Evolutionary conservation across 768 basidiomycete genomes (phyloP).

Genomic region (Vararia minispora): DNA sequence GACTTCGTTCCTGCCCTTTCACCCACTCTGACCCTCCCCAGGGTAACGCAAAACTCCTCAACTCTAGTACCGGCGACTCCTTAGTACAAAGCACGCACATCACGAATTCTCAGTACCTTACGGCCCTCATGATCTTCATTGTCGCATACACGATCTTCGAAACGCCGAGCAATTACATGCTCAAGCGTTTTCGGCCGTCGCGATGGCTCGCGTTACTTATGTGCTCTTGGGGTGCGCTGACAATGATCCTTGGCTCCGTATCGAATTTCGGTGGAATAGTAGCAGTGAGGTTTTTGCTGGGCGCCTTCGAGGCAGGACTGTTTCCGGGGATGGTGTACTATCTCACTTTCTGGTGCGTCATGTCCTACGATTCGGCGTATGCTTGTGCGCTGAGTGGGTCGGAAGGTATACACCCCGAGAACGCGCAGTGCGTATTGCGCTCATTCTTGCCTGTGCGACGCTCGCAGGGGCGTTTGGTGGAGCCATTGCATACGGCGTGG

Average conservation of each 20-base stretch:
- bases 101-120: slow-evolving; percentile 11
- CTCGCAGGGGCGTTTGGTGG: slow-evolving; percentile 25
- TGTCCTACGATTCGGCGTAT: not conserved
- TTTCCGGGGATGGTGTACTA: slow-evolving; percentile 24
- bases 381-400: slow-evolving; percentile 2
- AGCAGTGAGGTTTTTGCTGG: slow-evolving; percentile 26
- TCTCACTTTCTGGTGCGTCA: slow-evolving; percentile 27
- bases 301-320: slow-evolving; percentile 24
- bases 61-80: slow-evolving; percentile 13
- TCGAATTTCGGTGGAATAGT: slow-evolving; percentile 22
- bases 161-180: slow-evolving; percentile 1
- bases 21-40: not conserved
- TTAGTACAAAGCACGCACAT: slow-evolving; percentile 9
- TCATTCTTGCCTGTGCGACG: slow-evolving; percentile 25
- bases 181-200: not conserved
- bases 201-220: slow-evolving; percentile 23
- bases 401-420: not conserved
- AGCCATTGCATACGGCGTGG: slow-evolving; percentile 23
- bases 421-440: slow-evolving; percentile 15
- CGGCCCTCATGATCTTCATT: slow-evolving; percentile 15
- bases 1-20: not conserved
- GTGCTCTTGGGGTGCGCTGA: slow-evolving; percentile 20
- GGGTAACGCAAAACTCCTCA: slow-evolving; percentile 14
- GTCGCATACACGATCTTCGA: slow-evolving; percentile 5
- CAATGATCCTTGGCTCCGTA: slow-evolving; percentile 20